phyloP scores from a whole-genome alignment of 306 rosid species.

The Pterocarpus macrocarpus region DNA sequence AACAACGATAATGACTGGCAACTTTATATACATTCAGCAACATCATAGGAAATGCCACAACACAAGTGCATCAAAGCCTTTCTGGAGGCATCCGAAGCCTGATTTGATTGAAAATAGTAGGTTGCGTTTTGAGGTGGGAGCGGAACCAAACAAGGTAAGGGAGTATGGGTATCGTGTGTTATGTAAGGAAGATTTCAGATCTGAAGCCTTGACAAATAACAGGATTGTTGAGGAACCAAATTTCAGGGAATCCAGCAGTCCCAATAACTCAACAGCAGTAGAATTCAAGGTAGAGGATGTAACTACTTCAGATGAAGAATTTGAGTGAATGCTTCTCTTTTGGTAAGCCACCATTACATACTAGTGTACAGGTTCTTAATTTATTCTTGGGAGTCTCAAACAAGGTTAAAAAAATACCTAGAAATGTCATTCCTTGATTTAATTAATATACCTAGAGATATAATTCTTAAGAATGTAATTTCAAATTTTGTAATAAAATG shows the following conservation, averaged over 20 bases:
- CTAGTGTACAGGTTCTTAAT: too few species aligned
- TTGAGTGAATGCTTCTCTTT: too few species aligned
- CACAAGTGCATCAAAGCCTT: conserved; percentile 3
- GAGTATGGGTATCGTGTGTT: neutral
- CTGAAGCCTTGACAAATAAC: neutral
- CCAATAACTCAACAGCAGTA: too few species aligned
- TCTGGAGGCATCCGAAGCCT: conserved; percentile 29
- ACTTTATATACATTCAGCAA: conserved; percentile 16
- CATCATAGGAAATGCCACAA: conserved; percentile 1
- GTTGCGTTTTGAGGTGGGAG: conserved; percentile 27
- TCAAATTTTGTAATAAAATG: too few species aligned
- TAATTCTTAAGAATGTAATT: too few species aligned
- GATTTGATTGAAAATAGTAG: conserved; percentile 11
- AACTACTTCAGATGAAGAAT: too few species aligned
- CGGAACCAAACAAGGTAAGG: neutral
- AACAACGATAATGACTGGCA: conserved; percentile 30
- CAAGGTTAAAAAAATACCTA: too few species aligned
- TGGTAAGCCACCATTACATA: too few species aligned
- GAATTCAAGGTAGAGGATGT: too few species aligned
- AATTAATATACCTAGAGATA: too few species aligned
- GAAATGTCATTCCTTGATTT: too few species aligned
- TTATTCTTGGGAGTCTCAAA: too few species aligned
- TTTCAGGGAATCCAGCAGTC: neutral
- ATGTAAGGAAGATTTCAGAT: conserved; percentile 32
- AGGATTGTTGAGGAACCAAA: neutral